Evolutionary conservation across 139 green algal species (phyloP).

Genomic region (Picochlorum sp.): DNA sequence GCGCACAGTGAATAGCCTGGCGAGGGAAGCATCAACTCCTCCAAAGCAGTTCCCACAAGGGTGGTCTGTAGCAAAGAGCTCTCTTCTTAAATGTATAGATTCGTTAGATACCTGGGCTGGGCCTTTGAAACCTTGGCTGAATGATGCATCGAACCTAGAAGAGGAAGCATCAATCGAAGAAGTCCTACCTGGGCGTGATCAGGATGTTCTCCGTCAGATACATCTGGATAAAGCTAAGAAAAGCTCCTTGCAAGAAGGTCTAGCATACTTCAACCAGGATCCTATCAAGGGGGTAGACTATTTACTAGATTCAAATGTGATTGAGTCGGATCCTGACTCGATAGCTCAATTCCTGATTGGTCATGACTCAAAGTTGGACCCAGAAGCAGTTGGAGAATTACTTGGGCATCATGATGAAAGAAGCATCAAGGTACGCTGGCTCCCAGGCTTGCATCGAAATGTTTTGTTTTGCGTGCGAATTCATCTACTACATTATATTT

Average conservation of each 20-base stretch:
- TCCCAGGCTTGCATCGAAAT: background rate
- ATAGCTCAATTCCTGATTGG: slow-evolving; percentile 61
- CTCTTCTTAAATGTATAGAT: slow-evolving; percentile 42
- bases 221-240: slow-evolving; percentile 65
- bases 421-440: slow-evolving; percentile 8
- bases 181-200: background rate
- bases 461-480: background rate
- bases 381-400: slow-evolving; percentile 65
- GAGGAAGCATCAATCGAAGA: slow-evolving; percentile 1
- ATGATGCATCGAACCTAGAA: background rate
- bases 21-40: background rate
- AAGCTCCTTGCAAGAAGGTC: slow-evolving; percentile 41
- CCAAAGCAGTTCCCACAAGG: background rate
- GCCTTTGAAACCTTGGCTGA: slow-evolving; percentile 38
- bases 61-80: slow-evolving; percentile 13
- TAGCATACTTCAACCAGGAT: slow-evolving; percentile 70
- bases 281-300: slow-evolving; percentile 14
- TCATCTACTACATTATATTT: slow-evolving; percentile 1
- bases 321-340: slow-evolving; percentile 11
- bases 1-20: slow-evolving; percentile 30
- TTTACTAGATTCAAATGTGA: slow-evolving; percentile 27
- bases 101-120: slow-evolving; percentile 67
- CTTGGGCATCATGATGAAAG: slow-evolving; percentile 66
- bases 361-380: slow-evolving; percentile 53
- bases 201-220: slow-evolving; percentile 55